Evolutionary conservation across 495 filamentous ascomycete species (phyloP), one percentile per base, ranked within the genome.

Genomic region (Neurospora cerealis): DNA sequence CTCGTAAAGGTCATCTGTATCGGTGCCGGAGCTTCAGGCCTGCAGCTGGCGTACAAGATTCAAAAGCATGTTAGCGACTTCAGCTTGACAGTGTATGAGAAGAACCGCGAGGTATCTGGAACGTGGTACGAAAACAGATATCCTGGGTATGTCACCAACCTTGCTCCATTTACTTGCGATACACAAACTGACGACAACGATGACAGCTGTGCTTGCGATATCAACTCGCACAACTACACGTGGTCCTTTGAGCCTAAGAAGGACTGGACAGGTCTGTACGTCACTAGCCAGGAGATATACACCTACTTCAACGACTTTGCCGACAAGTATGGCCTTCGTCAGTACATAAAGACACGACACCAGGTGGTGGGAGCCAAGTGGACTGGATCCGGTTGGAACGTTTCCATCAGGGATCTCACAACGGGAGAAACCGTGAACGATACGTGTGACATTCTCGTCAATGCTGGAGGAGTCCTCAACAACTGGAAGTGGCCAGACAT

Each of bases 401-500:
- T 62, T 62, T 28, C 24, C 54, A 9, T 62, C 54, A 62, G 32
- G 24, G 6, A 32, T 24, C 54, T 62, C 24, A 62, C 24, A 62
- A 62, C 54, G 24, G 54, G 54, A 32, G 24, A 62, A 32, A 62
- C 24, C 6, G 54, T 32, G 6, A 62, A 17, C 13, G 54, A 62
- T 62, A 62, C 24, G 5, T 62, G 54, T 2, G 54, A 62, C 54
- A 28, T 62, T 17, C 54, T 62, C 54, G 54, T 62, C 54, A 62
- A 62, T 17, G 54, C 54, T 32, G 54, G 24, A 17, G 54, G 54
- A 17, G 10, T 62, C 24, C 54, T 62, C 54, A 62, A 62, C 24
- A 62, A 62, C 13, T 62, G 54, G 54, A 88, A 42, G 77, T 91
- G 60, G 89, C 89, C 17, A 2, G 79, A 83, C 17, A 83, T 85